Base-by-base conservation (phyloP, 805 yeast species). In the Pichia membranifaciens region DNA sequence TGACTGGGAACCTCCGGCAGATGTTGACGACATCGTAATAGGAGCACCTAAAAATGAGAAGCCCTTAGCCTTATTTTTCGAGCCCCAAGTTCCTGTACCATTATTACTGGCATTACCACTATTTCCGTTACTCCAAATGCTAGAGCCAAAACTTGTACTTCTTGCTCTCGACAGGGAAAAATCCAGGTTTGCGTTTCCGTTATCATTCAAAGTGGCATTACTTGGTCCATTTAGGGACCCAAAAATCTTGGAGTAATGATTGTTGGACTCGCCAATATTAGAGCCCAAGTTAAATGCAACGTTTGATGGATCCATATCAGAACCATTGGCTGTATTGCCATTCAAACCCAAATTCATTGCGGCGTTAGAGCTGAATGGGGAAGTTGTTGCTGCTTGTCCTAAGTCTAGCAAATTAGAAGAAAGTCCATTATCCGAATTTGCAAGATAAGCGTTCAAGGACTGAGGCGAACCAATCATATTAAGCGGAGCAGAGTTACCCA, bases 131-230 rank as follows among this genome's bases (percentile, higher is more conserved):
- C 63, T 66, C 68, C 68, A 63, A 35, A 64, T 65, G 47, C 68
- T 65, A 10, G 67, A 60, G 1, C 69, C 65, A 53, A 64, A 61
- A 51, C 68, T 63, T 1, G 65, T 58, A 49, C 68, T 65, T 47
- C 69, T 55, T 5, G 53, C 66, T 35, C 69, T 54, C 1, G 57
- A 44, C 3, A 51, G 32, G n/a, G 51, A 51, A 33, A 55, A 49
- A 16, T 53, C 62, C 23, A 45, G 17, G 33, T 17, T 28, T 3
- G 23, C 31, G 12, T 21, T 38, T 23, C 35, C 35, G 13, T 22
- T 16, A 16, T 34, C 39, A 32, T 29, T 31, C 12, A 32, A 8
- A 9, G 23, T 28, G 43, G 18, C 21, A 16, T 6, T 20, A 20
- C 33, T 41, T 15, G 37, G 15, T 8, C 31, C 16, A 20, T 41